Base-by-base conservation (phyloP, 139 green algal genomes). In the Volvox reticuliferus region DNA sequence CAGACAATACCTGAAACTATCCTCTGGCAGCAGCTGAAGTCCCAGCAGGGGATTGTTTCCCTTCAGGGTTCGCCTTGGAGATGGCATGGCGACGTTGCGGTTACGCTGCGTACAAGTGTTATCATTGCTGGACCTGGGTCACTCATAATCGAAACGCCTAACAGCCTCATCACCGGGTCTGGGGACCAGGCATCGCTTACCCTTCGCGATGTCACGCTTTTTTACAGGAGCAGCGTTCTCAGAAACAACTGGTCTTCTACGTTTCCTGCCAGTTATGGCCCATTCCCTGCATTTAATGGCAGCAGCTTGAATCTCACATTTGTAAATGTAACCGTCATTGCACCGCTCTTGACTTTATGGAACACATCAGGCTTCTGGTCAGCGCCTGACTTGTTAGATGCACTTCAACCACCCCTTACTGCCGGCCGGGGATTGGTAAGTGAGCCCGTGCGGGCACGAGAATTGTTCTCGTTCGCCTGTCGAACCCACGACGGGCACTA, bases 21-120 rank as follows among this genome's bases (percentile, higher is more conserved):
- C 32, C 18, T 87, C 26, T 87, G 81, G 81, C 61, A 87, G 30
- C 19, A 87, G 62, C 32, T 87, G 32, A 30, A 87, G 32, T 67
- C 78, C 1, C 36, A 65, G 36, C 0, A 67, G 20, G 19, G 17
- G 14, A 82, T 35, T 20, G 17, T 84, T 28, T 30, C 78, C 1
- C 12, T 86, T 5, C 3, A 26, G 17, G 44, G 50, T 14, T 44
- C 79, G 14, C 32, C 26, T 26, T 86, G 79, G 79, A 86, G 26
- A 17, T 86, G 79, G 79, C 26, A 16, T 24, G 50, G 79, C n/a
- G 26, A 86, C 50, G 6, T 44, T 5, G 3, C 13, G 28, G 30
- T 30, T 50, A 12, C 22, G n/a, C 62, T 87, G 16, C 21, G 19
- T 20, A 62, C 22, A 0, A 77, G 30, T 32, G 82, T 87, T 61